Evolutionary conservation across 176 grass and related monocot species (phyloP).

Genomic region (Aegilops bicornis): DNA sequence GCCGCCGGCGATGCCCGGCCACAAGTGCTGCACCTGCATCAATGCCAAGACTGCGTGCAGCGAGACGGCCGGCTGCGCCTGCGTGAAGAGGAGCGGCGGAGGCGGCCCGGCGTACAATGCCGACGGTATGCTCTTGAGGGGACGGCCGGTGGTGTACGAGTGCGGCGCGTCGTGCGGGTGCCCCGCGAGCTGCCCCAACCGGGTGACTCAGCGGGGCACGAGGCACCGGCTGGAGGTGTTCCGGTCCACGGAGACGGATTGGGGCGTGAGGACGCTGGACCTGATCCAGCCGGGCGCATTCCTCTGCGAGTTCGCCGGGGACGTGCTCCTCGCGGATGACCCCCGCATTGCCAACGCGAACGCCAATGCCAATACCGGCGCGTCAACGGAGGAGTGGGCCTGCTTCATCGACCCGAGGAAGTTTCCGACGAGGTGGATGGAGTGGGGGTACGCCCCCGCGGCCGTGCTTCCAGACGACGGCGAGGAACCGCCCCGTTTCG

Average conservation of each 20-base stretch:
- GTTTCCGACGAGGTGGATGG: constrained; percentile 68
- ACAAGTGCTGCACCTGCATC: constrained; percentile 46
- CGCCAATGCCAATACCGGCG: not conserved
- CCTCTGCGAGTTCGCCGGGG: constrained; percentile 66
- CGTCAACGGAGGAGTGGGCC: not conserved
- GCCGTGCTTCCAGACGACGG: constrained; percentile 16
- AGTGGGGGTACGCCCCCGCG: constrained; percentile 72
- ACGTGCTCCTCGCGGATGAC: constrained; percentile 11
- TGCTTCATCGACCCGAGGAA: constrained; percentile 39
- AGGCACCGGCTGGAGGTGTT: constrained; percentile 76
- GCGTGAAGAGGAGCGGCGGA: constrained; percentile 46
- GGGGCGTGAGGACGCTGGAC: constrained; percentile 80
- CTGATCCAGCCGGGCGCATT: constrained; percentile 77
- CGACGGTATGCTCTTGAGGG: constrained; percentile 57
- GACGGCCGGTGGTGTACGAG: constrained; percentile 71
- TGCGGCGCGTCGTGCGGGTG: constrained; percentile 61
- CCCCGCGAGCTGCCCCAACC: constrained; percentile 56
- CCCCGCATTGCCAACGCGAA: no score
- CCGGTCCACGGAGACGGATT: constrained; percentile 60
- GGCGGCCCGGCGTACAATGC: constrained; percentile 36
- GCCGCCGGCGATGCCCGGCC: not conserved
- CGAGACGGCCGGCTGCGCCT: constrained; percentile 16
- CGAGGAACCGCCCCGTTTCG: constrained; percentile 9
- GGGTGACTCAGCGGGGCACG: constrained; percentile 68
- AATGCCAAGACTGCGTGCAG: not conserved